Base-by-base conservation (phyloP, 2,329 filamentous ascomycete genomes). In the Byssothecium circinans region DNA sequence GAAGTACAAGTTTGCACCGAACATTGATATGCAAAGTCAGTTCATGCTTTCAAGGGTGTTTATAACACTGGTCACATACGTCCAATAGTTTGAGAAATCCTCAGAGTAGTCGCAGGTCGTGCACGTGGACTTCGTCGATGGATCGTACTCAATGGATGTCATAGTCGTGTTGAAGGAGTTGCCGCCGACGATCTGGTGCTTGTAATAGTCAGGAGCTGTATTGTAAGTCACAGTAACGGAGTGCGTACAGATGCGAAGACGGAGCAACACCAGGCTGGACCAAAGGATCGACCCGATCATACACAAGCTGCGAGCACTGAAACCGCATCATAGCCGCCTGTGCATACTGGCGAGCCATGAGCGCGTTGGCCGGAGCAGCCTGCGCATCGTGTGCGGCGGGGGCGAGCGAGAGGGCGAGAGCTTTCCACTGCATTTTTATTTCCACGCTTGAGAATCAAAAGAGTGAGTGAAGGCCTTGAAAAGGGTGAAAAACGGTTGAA, bases 1-100 rank as follows among this genome's bases (percentile, higher is more conserved):
- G 53, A 62, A 62, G 40, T 60, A 64, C 20, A 64, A 45, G 41
- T 60, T 62, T 12, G 61, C 61, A n/a, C 60, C 59, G 62, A 35
- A 62, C 61, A 45, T 64, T 64, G 47, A 42, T 46, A 20, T 35
- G 8, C 8, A 11, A 36, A 15, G 33, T 36, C 33, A 36, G 15
- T 36, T 15, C 6, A n/a, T 18, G n/a, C 12, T 29, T 18, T 10
- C 3, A n/a, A 14, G n/a, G 5, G 11, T 22, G n/a, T 39, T 14
- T 14, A 29, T 18, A 27, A 30, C 6, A n/a, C 8, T 22, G 20
- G 8, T 10, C 23, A 25, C 23, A 10, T 25, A 25, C 23, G 22
- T 23, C 20, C 20, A 41, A 32, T 38, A 22, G 41, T 39, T 39
- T 38, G 30, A 47, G 4, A 52, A 35, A 22, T 60, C 61, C 34